Base-by-base conservation (phyloP, 371 early-diverging fungal species). In the Rhizopus delemar region DNA sequence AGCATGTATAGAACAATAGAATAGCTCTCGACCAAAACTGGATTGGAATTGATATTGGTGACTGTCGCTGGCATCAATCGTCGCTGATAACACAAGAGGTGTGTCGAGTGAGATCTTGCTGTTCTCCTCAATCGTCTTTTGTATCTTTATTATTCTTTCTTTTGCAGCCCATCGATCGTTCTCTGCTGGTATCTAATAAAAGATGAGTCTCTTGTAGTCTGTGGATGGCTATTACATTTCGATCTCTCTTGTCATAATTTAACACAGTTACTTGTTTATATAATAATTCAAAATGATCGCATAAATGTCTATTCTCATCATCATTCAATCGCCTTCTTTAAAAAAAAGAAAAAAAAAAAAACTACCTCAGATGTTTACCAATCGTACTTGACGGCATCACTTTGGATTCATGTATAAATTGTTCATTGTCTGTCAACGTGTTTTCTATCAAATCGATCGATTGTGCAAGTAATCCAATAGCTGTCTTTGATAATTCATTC, bases 291-390 rank as follows among this genome's bases (percentile, higher is more conserved):
- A 69, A 81, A 54, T 81, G 79, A 53, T 78, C 79, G 29, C 60
- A 60, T 13, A 77, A 36, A 52, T 81, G 79, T 16, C 81, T 71
- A 22, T 22, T 22, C 34, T 39, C 15, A 38, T 11, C 28, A 8
- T 29, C 9, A 41, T 41, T 38, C 9, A 29, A 15, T 16, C 32
- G 12, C 57, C 12, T 46, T 48, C 62, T 3, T 56, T 11, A 74
- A 70, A 39, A 39, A 39, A 39, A 39, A 39, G 2, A 39, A 39
- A 39, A 39, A 39, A 39, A 39, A 39, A 12, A 12, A 7, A 7
- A 39, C 0, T 83, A 82, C 51, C 86, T 85, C 8, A 88, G 74
- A 57, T 88, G 89, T 58, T 88, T 87, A 22, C 89, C 89, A 5
- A 86, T 81, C 4, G 87, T 85, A 28, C 86, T 79, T 6, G 77